Base-by-base conservation (phyloP, 768 basidiomycete genomes). In the Dioszegia aurantiaca region DNA sequence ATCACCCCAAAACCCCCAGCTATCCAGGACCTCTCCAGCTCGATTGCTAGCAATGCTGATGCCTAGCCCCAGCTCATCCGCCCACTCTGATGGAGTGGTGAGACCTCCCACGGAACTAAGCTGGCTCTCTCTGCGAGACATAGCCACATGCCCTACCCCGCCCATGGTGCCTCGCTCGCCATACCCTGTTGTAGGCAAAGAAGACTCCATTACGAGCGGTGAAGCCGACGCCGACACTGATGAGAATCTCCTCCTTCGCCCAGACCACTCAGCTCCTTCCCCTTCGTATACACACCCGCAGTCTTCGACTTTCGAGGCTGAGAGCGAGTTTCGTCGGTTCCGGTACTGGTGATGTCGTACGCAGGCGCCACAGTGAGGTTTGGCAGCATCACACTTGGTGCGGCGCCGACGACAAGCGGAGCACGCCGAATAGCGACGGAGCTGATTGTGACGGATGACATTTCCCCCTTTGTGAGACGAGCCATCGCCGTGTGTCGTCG, bases 321-420 rank as follows among this genome's bases (percentile, higher is more conserved):
- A 5, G 6, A 8, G 19, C 46, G 26, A 3, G 16, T 47, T 27
- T 14, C 6, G 26, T 21, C 48, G 48, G 16, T 51, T 51, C 9
- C 26, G 48, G 42, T 49, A 61, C 11, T 40, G n/a, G 31, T 45
- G 57, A 45, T 48, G 45, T 31, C 56, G 41, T 11, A 64, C 45
- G 40, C 63, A 64, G 9, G 56, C 44, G 26, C 60, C 49, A 39
- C 63, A 64, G 41, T 61, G 60, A 1, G 63, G 63, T 55, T 58
- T 64, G 37, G 26, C 63, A 3, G 60, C 59, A 54, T 64, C 63
- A 36, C 63, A 64, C 27, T 61, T 61, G 37, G 61, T 61, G 14
- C 63, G 36, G 12, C 63, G 49, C 3, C 63, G 45, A 17, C 60
- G 45, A 45, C 63, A 64, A 2, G 63, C 55, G 4, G 48, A 19